Evolutionary conservation across 2,329 filamentous ascomycete genomes (phyloP).

Genomic region (Cercospora canescens): DNA sequence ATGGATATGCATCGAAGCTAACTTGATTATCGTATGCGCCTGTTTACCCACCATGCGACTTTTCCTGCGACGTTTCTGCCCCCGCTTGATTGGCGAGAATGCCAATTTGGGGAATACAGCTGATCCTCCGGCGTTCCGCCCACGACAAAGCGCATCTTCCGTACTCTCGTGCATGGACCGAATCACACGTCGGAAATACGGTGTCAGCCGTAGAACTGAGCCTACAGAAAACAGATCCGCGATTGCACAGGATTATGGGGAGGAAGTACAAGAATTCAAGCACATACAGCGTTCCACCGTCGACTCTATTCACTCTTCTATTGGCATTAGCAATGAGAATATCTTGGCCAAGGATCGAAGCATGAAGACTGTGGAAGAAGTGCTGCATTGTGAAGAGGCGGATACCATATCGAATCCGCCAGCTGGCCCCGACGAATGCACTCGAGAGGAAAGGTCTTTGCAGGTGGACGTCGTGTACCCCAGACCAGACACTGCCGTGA

Average conservation of each 20-base stretch:
- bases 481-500: background rate
- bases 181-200: background rate
- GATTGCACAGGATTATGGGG: background rate
- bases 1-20: slow-evolving; percentile 18
- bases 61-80: slow-evolving; percentile 18
- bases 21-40: slow-evolving; percentile 18
- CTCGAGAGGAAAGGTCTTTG: background rate
- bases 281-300: background rate
- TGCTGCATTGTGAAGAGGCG: background rate
- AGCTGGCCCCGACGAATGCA: background rate
- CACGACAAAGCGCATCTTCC: background rate
- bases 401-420: background rate
- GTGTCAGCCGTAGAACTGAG: background rate
- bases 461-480: background rate
- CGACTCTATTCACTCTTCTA: background rate
- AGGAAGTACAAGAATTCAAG: background rate
- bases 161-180: background rate
- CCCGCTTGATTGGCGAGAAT: slow-evolving; percentile 15
- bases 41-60: slow-evolving; percentile 18
- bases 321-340: background rate
- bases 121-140: background rate
- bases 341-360: background rate
- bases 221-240: background rate
- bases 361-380: background rate
- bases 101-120: background rate